Percentiles rank a stretch among this genome's conserved stretches.
Evolutionary conservation across 768 basidiomycete genomes (phyloP).

Genomic region (Boletus huronensis): DNA sequence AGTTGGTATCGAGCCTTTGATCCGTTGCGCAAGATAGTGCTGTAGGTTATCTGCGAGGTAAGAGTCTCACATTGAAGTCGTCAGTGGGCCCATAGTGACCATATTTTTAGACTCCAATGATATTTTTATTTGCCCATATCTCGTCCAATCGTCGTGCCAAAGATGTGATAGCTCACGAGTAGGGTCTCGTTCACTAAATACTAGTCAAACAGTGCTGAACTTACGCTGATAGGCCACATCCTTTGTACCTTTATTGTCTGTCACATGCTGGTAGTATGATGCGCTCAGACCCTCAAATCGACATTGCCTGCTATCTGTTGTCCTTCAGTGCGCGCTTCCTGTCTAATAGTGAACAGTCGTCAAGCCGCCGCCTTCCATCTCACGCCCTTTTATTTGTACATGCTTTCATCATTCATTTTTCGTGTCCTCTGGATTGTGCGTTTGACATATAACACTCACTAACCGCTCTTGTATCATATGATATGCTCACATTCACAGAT

Average conservation of each 20-base stretch:
- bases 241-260: not conserved
- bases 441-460: not conserved
- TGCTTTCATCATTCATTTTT: not conserved
- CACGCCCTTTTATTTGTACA: no score
- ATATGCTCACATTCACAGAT: not conserved
- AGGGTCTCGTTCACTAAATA: not conserved
- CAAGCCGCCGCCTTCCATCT: not conserved
- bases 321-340: not conserved
- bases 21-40: slow-evolving; percentile 25
- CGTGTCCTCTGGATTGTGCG: not conserved
- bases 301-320: not conserved
- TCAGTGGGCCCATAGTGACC: not conserved
- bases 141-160: not conserved
- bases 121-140: slow-evolving; percentile 5
- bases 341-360: not conserved
- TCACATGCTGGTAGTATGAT: not conserved
- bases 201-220: not conserved
- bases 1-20: slow-evolving; percentile 4
- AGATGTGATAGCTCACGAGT: not conserved
- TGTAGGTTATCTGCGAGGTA: slow-evolving; percentile 23
- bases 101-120: slow-evolving; percentile 11
- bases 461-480: not conserved
- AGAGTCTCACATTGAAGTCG: not conserved
- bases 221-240: not conserved
- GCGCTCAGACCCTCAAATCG: not conserved